These are phyloP conservation scores for Malus hybrid DNA, from an alignment of 331 rosid species.

Conservation along the genomic window DNA sequence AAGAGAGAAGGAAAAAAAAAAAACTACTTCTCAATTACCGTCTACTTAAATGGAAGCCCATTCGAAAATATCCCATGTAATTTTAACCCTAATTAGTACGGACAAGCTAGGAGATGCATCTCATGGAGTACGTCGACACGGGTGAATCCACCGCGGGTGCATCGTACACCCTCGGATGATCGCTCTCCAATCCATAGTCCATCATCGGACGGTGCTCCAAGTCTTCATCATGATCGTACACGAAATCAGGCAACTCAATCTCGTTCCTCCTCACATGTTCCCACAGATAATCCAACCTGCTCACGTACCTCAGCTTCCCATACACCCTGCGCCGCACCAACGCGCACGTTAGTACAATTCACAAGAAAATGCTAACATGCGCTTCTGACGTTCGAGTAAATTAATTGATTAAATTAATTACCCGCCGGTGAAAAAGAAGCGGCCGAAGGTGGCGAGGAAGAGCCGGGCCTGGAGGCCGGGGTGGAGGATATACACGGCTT, in stretches of 20 bases:
- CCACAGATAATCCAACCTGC: constrained; percentile 75
- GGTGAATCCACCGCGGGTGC: constrained; percentile 56
- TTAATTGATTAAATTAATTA: constrained; percentile 1
- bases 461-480: constrained; percentile 79
- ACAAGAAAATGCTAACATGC: neutral
- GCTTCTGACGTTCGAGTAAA: neutral
- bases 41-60: neutral
- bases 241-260: constrained; percentile 72
- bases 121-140: constrained; percentile 68
- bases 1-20: neutral
- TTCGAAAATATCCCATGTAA: neutral
- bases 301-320: constrained; percentile 67
- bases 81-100: neutral
- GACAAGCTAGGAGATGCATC: constrained; percentile 62
- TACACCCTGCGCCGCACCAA: constrained; percentile 55
- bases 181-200: constrained; percentile 50
- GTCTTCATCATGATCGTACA: constrained; percentile 83
- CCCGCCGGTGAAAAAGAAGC: constrained; percentile 78
- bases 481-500: constrained; percentile 72
- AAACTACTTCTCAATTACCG: neutral
- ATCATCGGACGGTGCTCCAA: constrained; percentile 85
- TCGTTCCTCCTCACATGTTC: constrained; percentile 68
- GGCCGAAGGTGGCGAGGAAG: constrained; percentile 89
- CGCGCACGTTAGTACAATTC: constrained; percentile 1
- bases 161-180: constrained; percentile 47